phyloP scores from a whole-genome alignment of 371 early-diverging fungal genomes.

The Lichtheimia hyalospora region DNA sequence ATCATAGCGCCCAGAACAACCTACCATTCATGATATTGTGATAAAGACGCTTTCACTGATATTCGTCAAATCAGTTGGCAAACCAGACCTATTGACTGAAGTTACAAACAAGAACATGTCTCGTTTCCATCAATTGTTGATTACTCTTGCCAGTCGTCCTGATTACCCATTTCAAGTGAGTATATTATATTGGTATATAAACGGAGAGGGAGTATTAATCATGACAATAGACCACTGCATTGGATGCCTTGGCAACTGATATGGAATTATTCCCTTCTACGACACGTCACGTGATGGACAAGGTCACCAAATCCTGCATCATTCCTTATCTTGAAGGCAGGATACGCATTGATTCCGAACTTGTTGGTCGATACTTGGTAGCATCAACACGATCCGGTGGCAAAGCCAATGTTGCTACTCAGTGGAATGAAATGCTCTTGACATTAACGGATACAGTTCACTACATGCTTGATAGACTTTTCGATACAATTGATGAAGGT shows the following conservation, averaged over 20 bases:
- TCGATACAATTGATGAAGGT: slow-evolving; percentile 66
- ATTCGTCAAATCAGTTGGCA: slow-evolving; percentile 49
- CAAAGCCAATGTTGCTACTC: slow-evolving; percentile 40
- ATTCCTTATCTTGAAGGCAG: slow-evolving; percentile 40
- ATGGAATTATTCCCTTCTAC: slow-evolving; percentile 55
- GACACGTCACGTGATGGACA: slow-evolving; percentile 53
- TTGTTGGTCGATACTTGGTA: slow-evolving; percentile 45
- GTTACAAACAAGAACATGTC: slow-evolving; percentile 53
- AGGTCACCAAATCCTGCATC: slow-evolving; percentile 46
- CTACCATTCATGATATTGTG: slow-evolving; percentile 34
- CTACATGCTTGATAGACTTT: slow-evolving; percentile 46
- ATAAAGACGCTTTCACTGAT: slow-evolving; percentile 48
- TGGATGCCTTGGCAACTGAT: slow-evolving; percentile 46
- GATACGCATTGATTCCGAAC: slow-evolving; percentile 28
- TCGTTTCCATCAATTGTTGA: slow-evolving; percentile 48
- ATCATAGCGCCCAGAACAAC: slow-evolving; percentile 28
- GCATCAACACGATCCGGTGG: slow-evolving; percentile 42
- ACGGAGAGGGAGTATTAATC: not conserved
- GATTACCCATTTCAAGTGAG: slow-evolving; percentile 45
- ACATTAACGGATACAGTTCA: slow-evolving; percentile 55
- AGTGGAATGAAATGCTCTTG: slow-evolving; percentile 49
- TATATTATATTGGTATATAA: not conserved
- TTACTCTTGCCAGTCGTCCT: slow-evolving; percentile 43
- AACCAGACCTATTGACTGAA: slow-evolving; percentile 61
- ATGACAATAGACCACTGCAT: slow-evolving; percentile 35